Percentiles rank a stretch among this genome's conserved stretches.
Conservation (phyloP, 352 stramenopile species). For the Phytophthora ramorum region DNA sequence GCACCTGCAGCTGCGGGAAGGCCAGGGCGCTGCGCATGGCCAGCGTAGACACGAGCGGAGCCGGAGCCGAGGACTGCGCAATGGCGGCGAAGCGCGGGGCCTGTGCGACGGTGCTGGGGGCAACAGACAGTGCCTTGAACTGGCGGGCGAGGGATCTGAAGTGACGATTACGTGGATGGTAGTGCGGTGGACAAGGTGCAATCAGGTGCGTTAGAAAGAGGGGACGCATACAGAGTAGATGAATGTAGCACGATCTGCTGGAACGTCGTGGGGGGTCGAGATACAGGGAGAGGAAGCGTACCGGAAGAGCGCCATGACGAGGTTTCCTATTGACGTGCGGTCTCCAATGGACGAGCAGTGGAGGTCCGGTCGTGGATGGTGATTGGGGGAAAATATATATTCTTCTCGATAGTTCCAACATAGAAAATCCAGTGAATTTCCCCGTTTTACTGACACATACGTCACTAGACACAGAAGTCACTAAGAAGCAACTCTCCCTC, state of each 20-base stretch:
- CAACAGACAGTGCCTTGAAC: constrained; percentile 56
- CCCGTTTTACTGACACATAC: neutral
- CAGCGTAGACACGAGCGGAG: constrained; percentile 22
- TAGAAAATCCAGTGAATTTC: constrained; percentile 12
- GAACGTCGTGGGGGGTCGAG: neutral
- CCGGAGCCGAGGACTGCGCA: constrained; percentile 5
- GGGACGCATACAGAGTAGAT: constrained; percentile 1
- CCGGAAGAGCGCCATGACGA: constrained; percentile 51
- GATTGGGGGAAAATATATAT: constrained; percentile 33
- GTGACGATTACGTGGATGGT: neutral
- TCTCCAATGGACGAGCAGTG: constrained; percentile 36
- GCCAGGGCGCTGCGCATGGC: constrained; percentile 30
- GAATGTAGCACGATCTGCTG: neutral
- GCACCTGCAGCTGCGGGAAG: constrained; percentile 61
- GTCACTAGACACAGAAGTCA: constrained; percentile 2
- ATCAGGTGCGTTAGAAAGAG: constrained; percentile 17
- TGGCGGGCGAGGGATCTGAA: constrained; percentile 65
- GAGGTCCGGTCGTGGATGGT: neutral
- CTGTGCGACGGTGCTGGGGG: constrained; percentile 9
- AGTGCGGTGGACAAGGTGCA: neutral
- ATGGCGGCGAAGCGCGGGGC: constrained; percentile 36
- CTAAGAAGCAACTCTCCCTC: constrained; percentile 18
- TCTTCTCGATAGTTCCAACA: constrained; percentile 25
- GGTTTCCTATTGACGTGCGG: constrained; percentile 23
- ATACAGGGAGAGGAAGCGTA: constrained; percentile 27